phyloP scores from a whole-genome alignment of 768 basidiomycete species.

The Pleurotus giganteus region DNA sequence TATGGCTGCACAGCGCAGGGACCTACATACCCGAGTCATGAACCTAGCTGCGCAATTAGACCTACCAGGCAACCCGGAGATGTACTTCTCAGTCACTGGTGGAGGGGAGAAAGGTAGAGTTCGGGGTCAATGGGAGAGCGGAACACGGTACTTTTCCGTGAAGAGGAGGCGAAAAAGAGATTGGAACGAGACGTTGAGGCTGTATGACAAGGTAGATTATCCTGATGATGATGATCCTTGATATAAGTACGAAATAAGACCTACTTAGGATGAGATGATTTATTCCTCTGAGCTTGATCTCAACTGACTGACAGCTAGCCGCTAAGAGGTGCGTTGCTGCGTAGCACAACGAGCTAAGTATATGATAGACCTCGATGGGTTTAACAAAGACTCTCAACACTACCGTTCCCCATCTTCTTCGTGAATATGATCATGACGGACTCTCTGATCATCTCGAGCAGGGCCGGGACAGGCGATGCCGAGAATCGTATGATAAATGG shows the following conservation, averaged over 20 bases:
- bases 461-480: not conserved
- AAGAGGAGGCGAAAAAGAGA: conserved; percentile 78
- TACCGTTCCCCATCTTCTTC: not conserved
- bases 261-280: no score
- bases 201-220: conserved; percentile 84
- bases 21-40: conserved; percentile 65
- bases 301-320: no score
- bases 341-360: no score
- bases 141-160: conserved; percentile 76
- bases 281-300: no score
- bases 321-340: no score
- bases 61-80: conserved; percentile 70
- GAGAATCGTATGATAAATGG: not conserved
- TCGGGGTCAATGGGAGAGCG: conserved; percentile 65
- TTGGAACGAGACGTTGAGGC: conserved; percentile 83
- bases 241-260: no score
- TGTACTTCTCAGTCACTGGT: conserved; percentile 55
- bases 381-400: no score
- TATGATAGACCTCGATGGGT: no score
- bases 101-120: conserved; percentile 73
- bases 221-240: conserved; percentile 65
- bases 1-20: conserved; percentile 52
- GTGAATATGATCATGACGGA: not conserved
- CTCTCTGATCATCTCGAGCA: not conserved
- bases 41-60: conserved; percentile 58